Evolutionary conservation across 768 basidiomycete species (phyloP).

Genomic region (Suillus variegatus): DNA sequence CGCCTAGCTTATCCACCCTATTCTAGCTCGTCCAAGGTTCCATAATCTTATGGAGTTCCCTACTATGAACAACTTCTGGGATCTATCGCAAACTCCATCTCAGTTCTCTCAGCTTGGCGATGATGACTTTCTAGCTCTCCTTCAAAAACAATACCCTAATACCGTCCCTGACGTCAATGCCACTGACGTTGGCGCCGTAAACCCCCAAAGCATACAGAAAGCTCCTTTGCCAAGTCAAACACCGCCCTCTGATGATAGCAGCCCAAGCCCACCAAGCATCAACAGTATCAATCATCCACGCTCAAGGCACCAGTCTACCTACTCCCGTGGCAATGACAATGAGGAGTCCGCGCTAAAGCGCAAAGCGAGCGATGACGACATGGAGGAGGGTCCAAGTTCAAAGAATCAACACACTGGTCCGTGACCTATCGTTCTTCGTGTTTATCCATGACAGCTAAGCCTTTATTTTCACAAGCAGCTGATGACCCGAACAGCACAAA

Average conservation of each 20-base stretch:
- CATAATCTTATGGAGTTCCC: slow-evolving; percentile 33
- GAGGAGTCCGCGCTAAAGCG: slow-evolving; percentile 65
- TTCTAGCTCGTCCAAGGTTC: neutral
- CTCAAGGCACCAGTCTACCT: slow-evolving; percentile 16
- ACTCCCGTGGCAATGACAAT: slow-evolving; percentile 34
- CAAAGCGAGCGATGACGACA: slow-evolving; percentile 69
- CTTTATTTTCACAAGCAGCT: slow-evolving; percentile 11
- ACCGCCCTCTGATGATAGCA: slow-evolving; percentile 75
- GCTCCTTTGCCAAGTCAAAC: slow-evolving; percentile 51
- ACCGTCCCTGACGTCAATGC: slow-evolving; percentile 22
- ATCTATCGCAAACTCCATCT: slow-evolving; percentile 56
- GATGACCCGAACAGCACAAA: slow-evolving; percentile 27
- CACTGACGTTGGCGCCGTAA: slow-evolving; percentile 44
- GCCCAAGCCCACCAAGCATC: slow-evolving; percentile 70
- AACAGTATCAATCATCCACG: slow-evolving; percentile 31
- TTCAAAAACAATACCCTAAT: slow-evolving; percentile 72
- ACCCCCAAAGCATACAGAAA: slow-evolving; percentile 57
- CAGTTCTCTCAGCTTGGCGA: slow-evolving; percentile 66
- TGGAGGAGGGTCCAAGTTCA: slow-evolving; percentile 63
- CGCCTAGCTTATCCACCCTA: neutral
- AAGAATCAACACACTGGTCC: slow-evolving; percentile 68
- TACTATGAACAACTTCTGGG: slow-evolving; percentile 61
- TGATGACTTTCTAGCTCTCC: slow-evolving; percentile 74
- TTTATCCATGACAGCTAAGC: neutral
- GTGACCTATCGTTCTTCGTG: slow-evolving; percentile 21